Evolutionary conservation across 495 filamentous ascomycete genomes (phyloP), one percentile per base, ranked within the genome.

Genomic region (Penicillium goetzii): DNA sequence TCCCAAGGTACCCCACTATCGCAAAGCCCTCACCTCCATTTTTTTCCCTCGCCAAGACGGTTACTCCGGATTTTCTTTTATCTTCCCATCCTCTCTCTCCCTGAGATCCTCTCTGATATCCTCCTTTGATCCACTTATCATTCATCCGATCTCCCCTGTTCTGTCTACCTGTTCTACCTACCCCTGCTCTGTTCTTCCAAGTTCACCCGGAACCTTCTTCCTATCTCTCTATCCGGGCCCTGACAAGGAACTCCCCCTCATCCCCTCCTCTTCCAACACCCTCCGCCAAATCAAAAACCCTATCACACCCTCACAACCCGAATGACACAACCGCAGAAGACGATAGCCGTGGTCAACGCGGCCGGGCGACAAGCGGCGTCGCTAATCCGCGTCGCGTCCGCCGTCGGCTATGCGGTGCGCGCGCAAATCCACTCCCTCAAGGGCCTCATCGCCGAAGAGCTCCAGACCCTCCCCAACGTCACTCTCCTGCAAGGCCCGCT

Each of bases 301-400:
- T 58, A 2, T n/a, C 14, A 33, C 36, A 21, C 43, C 32, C 64
- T 54, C 49, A 50, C 62, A 52, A 53, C 61, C 70, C 73, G 71
- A 66, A 81, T 81, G 78, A 77, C 76, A 68, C 78, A 79, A 76
- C 74, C 75, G 60, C 76, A 84, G 68, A 91, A 93, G 79, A 93
- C 88, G 52, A 92, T 97, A 67, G 93, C 92, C 67, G 89, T 95
- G 70, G 92, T 97, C 74, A 98, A 98, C 77, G 88, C 89, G 74
- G 91, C 90, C 65, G 94, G 94, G 62, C 89, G 94, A 63, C 94
- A 98, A 83, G 92, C 93, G 33, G 94, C 94, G 47, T 96, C 92
- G 40, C 85, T 98, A 72, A 92, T 97, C 58, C 89, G 94, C 51
- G 93, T 96, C 68, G 94, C 93, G 23, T 89, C 90, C 11, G 94